Evolutionary conservation across 352 stramenopile species (phyloP).

Genomic region (Pythium aristosporum): DNA sequence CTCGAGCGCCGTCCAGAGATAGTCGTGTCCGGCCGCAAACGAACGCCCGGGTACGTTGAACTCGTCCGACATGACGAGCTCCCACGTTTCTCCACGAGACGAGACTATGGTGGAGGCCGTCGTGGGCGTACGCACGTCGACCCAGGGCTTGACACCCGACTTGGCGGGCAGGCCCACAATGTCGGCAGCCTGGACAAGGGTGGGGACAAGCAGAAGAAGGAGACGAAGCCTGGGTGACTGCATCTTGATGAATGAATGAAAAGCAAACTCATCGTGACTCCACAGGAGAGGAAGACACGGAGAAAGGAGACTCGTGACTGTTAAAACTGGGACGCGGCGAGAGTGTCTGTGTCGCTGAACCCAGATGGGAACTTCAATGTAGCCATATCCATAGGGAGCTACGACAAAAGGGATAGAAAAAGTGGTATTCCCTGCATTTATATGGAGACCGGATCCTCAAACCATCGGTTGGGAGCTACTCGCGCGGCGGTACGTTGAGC

Average conservation of each 20-base stretch:
- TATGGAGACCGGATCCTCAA: background rate
- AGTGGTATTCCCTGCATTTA: too few relatives aligned
- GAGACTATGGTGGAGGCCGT: constrained; percentile 16
- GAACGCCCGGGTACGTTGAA: constrained; percentile 74
- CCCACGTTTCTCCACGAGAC: constrained; percentile 33
- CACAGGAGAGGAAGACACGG: background rate
- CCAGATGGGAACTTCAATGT: constrained; percentile 2
- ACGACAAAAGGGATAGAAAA: background rate
- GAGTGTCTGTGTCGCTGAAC: background rate
- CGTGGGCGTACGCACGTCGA: constrained; percentile 31
- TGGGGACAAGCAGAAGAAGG: background rate
- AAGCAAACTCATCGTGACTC: background rate
- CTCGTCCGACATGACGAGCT: constrained; percentile 88
- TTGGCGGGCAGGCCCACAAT: constrained; percentile 15
- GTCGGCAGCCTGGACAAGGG: background rate
- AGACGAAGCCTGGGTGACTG: background rate
- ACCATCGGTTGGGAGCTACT: background rate
- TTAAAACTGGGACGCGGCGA: constrained; percentile 7
- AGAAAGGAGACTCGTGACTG: constrained; percentile 6
- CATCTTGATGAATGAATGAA: background rate
- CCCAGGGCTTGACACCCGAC: constrained; percentile 30
- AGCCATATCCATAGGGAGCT: background rate
- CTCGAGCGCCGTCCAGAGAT: constrained; percentile 87
- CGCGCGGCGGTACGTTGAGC: background rate
- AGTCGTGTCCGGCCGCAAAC: constrained; percentile 86